A percentile compares a stretch with the other conserved stretches of the same genome.
These are phyloP conservation scores for Colletotrichum destructivum DNA, from an alignment of 2,329 filamentous ascomycete species.

Conservation along the genomic window DNA sequence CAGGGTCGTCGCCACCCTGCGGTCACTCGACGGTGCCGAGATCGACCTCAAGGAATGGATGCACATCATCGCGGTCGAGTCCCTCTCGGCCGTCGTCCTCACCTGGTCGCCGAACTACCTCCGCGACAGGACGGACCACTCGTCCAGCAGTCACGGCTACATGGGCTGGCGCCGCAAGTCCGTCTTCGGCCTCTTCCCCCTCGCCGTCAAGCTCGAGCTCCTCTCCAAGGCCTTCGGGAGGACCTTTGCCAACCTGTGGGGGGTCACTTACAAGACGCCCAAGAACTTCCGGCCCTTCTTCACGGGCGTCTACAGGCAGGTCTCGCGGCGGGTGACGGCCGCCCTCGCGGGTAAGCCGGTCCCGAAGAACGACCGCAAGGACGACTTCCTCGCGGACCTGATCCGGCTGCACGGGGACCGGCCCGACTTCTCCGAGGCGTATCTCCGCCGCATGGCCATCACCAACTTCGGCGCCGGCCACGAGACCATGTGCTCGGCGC, in stretches of 20 bases:
- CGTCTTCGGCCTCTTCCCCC: constrained; percentile 66
- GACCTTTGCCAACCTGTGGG: constrained; percentile 60
- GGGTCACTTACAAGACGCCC: constrained; percentile 60
- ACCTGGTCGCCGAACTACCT: constrained; percentile 68
- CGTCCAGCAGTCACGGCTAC: constrained; percentile 65
- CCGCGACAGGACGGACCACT: constrained; percentile 59
- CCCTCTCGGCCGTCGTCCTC: constrained; percentile 64
- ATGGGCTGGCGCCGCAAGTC: constrained; percentile 67
- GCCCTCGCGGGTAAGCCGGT: constrained; percentile 41
- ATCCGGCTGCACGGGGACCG: constrained; percentile 62
- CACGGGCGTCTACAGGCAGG: constrained; percentile 52
- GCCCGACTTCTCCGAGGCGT: constrained; percentile 62
- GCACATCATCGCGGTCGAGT: constrained; percentile 69
- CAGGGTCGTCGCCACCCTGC: constrained; percentile 54
- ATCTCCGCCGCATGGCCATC: constrained; percentile 66
- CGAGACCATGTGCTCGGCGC: constrained; percentile 67
- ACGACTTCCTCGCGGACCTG: constrained; percentile 63
- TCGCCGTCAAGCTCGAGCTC: constrained; percentile 56
- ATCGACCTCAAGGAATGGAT: constrained; percentile 70
- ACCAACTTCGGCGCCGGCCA: constrained; percentile 71
- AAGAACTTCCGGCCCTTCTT: constrained; percentile 65
- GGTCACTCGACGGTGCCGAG: constrained; percentile 53
- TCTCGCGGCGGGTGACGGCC: constrained; percentile 53
- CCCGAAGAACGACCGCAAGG: constrained; percentile 48
- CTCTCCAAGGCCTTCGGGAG: constrained; percentile 55